Evolutionary conservation across 2,329 filamentous ascomycete genomes (phyloP), one percentile per base, ranked within the genome.

Genomic region (Microdochium bolleyi): DNA sequence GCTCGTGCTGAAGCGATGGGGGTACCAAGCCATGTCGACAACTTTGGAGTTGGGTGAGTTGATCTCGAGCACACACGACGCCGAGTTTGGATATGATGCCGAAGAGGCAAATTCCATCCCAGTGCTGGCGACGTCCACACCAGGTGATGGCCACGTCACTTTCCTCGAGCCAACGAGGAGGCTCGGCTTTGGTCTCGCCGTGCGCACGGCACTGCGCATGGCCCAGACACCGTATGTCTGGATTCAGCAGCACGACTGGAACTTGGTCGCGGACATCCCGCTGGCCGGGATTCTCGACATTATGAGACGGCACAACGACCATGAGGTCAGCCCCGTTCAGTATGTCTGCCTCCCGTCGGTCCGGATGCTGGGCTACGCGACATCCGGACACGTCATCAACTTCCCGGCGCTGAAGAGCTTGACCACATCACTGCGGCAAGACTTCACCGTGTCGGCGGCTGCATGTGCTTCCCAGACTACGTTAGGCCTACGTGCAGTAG

Each of bases 191-290:
- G 78, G 77, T 0, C 65, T 82, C 1, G 77, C 73, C 1, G 76
- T 82, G 21, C 75, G 78, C 13, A 74, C 76, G 0, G 78, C 77
- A 0, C 61, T 82, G 48, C 67, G 77, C 2, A 51, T 70, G 4
- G 68, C 72, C 0, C 56, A 63, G 13, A 81, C 78, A 1, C 74
- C 75, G 0, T 78, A 78, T 48, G 76, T 80, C 16, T 82, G 78
- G 78, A 64, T 82, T 0, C 78, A 81, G 55, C 78, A 82, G 62
- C 78, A 82, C 58, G 78, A 82, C 62, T 82, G 78, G 78, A 66
- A 70, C 5, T 62, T 82, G 0, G 66, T 72, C 16, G 62, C 69
- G 1, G 64, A 72, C 49, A 67, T 82, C 3, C 77, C 77, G 0
- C 54, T 80, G 2, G 53, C 57, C 1, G 58, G 70, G 1, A 61